Evolutionary conservation across 192 early-diverging fungal genomes (phyloP).

Genomic region (Podila minutissima): DNA sequence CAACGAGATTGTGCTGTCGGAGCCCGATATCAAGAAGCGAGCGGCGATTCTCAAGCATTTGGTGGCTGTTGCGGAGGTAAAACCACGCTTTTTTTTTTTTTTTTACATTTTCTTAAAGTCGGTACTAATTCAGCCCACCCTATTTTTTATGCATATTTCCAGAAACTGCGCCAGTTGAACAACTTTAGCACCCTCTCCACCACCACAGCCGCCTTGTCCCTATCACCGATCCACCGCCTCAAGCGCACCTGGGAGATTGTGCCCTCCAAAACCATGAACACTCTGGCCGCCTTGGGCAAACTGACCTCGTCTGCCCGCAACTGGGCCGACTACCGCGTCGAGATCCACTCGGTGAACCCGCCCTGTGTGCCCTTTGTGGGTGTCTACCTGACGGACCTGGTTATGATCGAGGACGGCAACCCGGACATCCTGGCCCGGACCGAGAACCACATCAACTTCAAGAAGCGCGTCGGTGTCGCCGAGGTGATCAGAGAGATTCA

Average conservation of each 20-base stretch:
- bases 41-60: constrained; percentile 84
- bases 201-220: constrained; percentile 90
- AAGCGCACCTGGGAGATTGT: constrained; percentile 91
- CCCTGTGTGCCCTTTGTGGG: constrained; percentile 87
- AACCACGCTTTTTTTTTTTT: background rate
- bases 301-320: constrained; percentile 90
- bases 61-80: constrained; percentile 80
- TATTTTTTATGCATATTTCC: background rate
- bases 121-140: background rate
- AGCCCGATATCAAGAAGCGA: constrained; percentile 86
- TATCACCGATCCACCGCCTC: constrained; percentile 88
- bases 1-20: constrained; percentile 82
- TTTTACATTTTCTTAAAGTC: background rate
- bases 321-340: constrained; percentile 85
- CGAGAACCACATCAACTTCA: constrained; percentile 89
- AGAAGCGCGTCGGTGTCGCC: constrained; percentile 89
- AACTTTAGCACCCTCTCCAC: constrained; percentile 98
- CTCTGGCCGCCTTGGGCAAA: constrained; percentile 74
- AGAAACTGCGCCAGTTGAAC: constrained; percentile 72
- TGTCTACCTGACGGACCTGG: constrained; percentile 88
- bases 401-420: constrained; percentile 96
- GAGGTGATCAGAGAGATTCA: constrained; percentile 94
- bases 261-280: constrained; percentile 65
- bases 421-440: constrained; percentile 74
- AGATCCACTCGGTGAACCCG: constrained; percentile 85